Conservation (phyloP, 345 rosid species). For the Hibiscus syriacus region DNA sequence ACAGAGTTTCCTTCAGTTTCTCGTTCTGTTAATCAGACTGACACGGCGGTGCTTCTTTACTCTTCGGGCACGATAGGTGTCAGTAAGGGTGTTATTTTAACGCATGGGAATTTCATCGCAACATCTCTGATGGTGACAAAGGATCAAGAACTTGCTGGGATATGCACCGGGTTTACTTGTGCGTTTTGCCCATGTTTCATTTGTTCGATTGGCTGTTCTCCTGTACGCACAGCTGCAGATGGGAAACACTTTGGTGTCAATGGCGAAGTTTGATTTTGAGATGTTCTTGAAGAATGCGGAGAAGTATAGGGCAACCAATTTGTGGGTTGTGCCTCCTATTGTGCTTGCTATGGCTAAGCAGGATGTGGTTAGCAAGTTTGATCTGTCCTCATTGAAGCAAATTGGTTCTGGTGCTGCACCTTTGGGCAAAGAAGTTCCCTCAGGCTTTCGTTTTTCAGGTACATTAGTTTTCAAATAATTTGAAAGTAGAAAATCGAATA, state of each 20-base stretch:
- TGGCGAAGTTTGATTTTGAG: slow-evolving; percentile 66
- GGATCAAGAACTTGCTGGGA: slow-evolving; percentile 57
- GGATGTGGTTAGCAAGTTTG: slow-evolving; percentile 42
- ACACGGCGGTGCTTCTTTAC: slow-evolving; percentile 60
- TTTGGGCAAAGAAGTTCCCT: slow-evolving; percentile 55
- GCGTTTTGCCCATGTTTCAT: slow-evolving; percentile 87
- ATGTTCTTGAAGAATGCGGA: slow-evolving; percentile 40
- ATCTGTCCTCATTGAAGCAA: slow-evolving; percentile 57
- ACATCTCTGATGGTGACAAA: slow-evolving; percentile 35
- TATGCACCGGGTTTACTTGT: slow-evolving; percentile 38
- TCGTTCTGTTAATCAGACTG: slow-evolving; percentile 39
- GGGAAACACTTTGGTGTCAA: slow-evolving; percentile 54
- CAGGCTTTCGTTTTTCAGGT: slow-evolving; percentile 56
- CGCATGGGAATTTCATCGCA: slow-evolving; percentile 75
- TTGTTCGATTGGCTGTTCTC: slow-evolving; percentile 57
- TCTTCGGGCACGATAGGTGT: slow-evolving; percentile 87
- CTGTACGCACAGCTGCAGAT: slow-evolving; percentile 45
- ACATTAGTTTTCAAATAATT: slow-evolving; percentile 6
- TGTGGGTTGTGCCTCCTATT: slow-evolving; percentile 89
- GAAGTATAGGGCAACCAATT: slow-evolving; percentile 54
- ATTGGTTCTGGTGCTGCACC: slow-evolving; percentile 91
- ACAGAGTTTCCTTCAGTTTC: slow-evolving; percentile 35
- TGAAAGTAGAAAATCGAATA: too few relatives aligned
- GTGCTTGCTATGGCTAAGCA: slow-evolving; percentile 78
- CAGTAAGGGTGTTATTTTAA: slow-evolving; percentile 81